Conservation (phyloP, 2,329 filamentous ascomycete genomes). For the Fusarium sp. region DNA sequence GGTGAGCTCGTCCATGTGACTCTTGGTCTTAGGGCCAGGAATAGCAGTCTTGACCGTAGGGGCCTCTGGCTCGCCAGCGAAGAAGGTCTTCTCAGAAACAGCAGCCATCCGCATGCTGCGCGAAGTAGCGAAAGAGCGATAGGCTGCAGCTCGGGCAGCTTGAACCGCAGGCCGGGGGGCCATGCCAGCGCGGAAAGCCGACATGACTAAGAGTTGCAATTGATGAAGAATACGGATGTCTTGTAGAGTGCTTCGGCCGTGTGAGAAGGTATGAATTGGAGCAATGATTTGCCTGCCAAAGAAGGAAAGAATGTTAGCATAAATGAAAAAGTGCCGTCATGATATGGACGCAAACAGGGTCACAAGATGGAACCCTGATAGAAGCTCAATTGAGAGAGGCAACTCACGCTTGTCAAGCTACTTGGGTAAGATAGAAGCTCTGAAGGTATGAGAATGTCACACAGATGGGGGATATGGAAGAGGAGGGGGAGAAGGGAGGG, state of each 20-base stretch:
- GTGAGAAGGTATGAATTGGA: neutral
- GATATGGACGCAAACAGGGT: slow-evolving; percentile 5
- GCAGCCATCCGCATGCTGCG: slow-evolving; percentile 40
- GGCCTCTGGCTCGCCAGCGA: slow-evolving; percentile 60
- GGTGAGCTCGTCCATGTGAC: slow-evolving; percentile 74
- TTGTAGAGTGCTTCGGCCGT: neutral
- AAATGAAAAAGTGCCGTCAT: slow-evolving; percentile 19
- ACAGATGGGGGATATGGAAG: neutral
- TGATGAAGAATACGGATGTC: neutral
- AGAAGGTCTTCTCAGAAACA: slow-evolving; percentile 51
- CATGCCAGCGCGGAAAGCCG: slow-evolving; percentile 44
- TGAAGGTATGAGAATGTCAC: neutral
- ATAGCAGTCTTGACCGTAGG: slow-evolving; percentile 69
- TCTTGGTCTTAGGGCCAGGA: slow-evolving; percentile 79
- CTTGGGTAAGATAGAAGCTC: neutral
- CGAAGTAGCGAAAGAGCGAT: slow-evolving; percentile 39
- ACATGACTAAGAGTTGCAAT: slow-evolving; percentile 37
- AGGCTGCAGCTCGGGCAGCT: slow-evolving; percentile 22
- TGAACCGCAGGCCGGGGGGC: slow-evolving; percentile 34
- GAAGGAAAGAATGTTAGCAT: neutral
- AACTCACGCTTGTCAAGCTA: slow-evolving; percentile 22
- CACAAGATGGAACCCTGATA: slow-evolving; percentile 7
- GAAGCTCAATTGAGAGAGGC: neutral
- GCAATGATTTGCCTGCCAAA: neutral
- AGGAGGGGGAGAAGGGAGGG: neutral